Evolutionary conservation across 176 grass and related monocot genomes (phyloP), one percentile per base, ranked within the genome.

Genomic region (Triticum dicoccoides): DNA sequence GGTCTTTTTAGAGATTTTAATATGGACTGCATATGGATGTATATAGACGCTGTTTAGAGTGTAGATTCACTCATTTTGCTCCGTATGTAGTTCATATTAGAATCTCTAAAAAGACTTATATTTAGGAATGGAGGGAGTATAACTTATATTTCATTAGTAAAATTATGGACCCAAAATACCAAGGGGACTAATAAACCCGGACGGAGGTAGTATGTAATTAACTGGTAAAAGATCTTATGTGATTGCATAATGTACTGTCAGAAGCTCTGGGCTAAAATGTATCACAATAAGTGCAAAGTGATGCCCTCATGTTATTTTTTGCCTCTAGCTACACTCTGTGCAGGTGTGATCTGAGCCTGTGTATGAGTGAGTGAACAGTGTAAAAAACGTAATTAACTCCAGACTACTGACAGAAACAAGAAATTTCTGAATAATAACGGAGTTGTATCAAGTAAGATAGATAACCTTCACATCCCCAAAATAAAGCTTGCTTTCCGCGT

Each of bases 191-290:
- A 44, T 44, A 44, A 44, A 44, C 42, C 42, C 42, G 42, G 42
- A 11, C 42, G 42, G 42, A 44, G 42, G 42, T 12, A 49, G 45
- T 80, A 29, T 65, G 77, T 67, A n/a, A 81, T 27, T 27, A 56
- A 56, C 79, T 83, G 20, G 33, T 69, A 33, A 54, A 73, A 10
- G 52, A 62, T 10, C 34, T 47, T 77, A 56, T 42, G 42, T 59
- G 45, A 69, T 82, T 68, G 72, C 35, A 83, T 24, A 88, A 77
- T 69, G 38, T 76, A 69, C 56, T 88, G 61, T 33, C 21, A 77
- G 45, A 77, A 76, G 45, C 62, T 61, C 11, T 45, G 34, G 32
- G 73, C 12, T 69, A 35, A 83, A 76, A 67, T 42, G 25, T 52
- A 78, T 58, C 49, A 41, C 49, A 78, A 17, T 58, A 82, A 42